A percentile compares a stretch with the other conserved stretches of the same genome.
These are phyloP conservation scores for Volvox reticuliferus DNA, from an alignment of 139 green algal species.

Conservation along the genomic window DNA sequence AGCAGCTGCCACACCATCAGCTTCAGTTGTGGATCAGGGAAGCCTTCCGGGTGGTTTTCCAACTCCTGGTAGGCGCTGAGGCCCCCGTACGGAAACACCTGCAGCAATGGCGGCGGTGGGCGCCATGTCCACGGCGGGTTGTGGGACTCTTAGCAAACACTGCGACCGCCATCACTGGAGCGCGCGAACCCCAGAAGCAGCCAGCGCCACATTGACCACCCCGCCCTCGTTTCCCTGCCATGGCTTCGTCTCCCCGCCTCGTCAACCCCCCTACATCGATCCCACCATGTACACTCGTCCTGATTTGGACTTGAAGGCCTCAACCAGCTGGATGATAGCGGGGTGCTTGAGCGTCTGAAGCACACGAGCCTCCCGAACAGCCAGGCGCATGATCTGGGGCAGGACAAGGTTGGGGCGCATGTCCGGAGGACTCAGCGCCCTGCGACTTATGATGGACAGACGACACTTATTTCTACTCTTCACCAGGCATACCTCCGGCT, in stretches of 20 bases:
- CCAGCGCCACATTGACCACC: neutral
- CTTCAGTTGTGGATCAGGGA: neutral
- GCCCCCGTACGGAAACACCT: conserved; percentile 32
- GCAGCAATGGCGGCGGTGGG: neutral
- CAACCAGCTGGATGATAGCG: conserved; percentile 51
- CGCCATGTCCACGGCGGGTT: neutral
- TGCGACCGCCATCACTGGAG: neutral
- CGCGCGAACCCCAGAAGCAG: neutral
- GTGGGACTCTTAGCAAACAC: neutral
- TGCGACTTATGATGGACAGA: too few species aligned
- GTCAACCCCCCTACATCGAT: neutral
- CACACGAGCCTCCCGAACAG: conserved; percentile 45
- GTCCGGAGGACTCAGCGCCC: too few species aligned
- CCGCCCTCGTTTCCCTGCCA: neutral
- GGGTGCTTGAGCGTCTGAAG: conserved; percentile 49
- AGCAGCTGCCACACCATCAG: conserved; percentile 52
- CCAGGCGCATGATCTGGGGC: conserved; percentile 56
- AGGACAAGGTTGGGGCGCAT: too few species aligned
- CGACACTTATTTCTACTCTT: too few species aligned
- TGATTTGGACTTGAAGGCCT: conserved; percentile 56
- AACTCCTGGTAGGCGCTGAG: conserved; percentile 24
- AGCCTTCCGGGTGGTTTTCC: neutral
- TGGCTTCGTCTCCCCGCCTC: too few species aligned
- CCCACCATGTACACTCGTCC: conserved; percentile 62
- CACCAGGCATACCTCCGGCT: conserved; percentile 51